A percentile compares a stretch with the other conserved stretches of the same genome.
phyloP scores from a whole-genome alignment of 1,139 yeast species.

The Taphrina flavorubra region DNA sequence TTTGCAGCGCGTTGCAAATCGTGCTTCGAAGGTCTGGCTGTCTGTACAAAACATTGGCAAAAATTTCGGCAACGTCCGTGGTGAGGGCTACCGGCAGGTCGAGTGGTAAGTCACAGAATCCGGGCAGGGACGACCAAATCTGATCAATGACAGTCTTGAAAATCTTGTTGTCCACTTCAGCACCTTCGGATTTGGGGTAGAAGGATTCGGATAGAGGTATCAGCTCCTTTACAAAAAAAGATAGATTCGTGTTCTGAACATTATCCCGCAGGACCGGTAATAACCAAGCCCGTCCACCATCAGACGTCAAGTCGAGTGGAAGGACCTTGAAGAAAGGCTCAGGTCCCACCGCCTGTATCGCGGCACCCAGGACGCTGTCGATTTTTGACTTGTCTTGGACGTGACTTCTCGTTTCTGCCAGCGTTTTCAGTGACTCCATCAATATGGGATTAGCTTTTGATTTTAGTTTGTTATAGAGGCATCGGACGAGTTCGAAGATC shows the following conservation, averaged over 20 bases:
- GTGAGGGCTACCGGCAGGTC: constrained; percentile 71
- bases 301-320: constrained; percentile 70
- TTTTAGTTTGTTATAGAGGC: constrained; percentile 68
- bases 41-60: constrained; percentile 76
- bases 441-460: constrained; percentile 75
- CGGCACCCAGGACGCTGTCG: constrained; percentile 79
- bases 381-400: constrained; percentile 78
- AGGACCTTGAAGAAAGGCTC: constrained; percentile 72
- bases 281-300: constrained; percentile 85
- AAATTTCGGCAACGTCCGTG: constrained; percentile 74
- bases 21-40: constrained; percentile 75
- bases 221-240: constrained; percentile 66
- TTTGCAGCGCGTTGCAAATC: constrained; percentile 79
- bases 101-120: constrained; percentile 82
- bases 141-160: constrained; percentile 56
- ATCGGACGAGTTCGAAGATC: constrained; percentile 71
- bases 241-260: constrained; percentile 71
- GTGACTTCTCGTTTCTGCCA: constrained; percentile 81
- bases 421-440: constrained; percentile 66
- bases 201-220: constrained; percentile 73
- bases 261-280: constrained; percentile 91
- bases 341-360: constrained; percentile 83
- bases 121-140: constrained; percentile 89
- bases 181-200: constrained; percentile 55
- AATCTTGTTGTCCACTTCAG: constrained; percentile 52